Evolutionary conservation across 2,329 filamentous ascomycete genomes (phyloP).

Genomic region (Hymenoscyphus fructigenus): DNA sequence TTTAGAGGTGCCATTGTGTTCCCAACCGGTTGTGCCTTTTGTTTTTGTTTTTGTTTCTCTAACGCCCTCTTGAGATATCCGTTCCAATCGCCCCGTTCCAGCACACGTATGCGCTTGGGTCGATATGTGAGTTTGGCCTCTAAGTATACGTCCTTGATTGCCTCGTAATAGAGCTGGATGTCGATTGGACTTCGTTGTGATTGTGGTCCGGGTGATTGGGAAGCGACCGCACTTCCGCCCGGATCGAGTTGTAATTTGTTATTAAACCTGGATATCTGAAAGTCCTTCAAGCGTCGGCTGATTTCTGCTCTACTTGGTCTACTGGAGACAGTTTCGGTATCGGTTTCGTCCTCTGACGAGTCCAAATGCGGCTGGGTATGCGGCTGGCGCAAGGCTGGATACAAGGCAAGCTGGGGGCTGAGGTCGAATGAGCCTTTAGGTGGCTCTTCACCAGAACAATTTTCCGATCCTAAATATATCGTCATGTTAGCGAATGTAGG

Average conservation of each 20-base stretch:
- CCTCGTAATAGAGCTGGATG: not conserved
- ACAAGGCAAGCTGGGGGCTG: not conserved
- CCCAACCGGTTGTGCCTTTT: not conserved
- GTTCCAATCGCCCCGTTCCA: conserved; percentile 2
- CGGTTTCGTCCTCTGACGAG: not conserved
- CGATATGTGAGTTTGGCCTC: not conserved
- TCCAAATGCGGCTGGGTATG: not conserved
- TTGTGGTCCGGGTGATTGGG: not conserved
- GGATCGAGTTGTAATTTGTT: not conserved
- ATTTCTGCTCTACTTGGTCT: not conserved
- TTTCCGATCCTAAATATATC: conserved; percentile 1
- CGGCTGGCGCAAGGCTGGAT: not conserved
- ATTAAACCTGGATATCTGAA: not conserved
- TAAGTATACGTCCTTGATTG: not conserved
- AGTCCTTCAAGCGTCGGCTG: not conserved
- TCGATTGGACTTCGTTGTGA: not conserved
- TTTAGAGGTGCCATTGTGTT: conserved; percentile 30
- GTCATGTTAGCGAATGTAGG: not conserved
- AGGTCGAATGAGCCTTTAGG: not conserved
- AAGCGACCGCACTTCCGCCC: not conserved
- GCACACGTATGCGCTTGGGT: not conserved
- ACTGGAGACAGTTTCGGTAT: not conserved
- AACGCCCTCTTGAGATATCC: not conserved
- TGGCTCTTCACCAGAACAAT: not conserved
- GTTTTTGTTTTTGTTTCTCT: not conserved